Base-by-base conservation (phyloP, 2,329 filamentous ascomycete species). In the Colletotrichum sp. region DNA sequence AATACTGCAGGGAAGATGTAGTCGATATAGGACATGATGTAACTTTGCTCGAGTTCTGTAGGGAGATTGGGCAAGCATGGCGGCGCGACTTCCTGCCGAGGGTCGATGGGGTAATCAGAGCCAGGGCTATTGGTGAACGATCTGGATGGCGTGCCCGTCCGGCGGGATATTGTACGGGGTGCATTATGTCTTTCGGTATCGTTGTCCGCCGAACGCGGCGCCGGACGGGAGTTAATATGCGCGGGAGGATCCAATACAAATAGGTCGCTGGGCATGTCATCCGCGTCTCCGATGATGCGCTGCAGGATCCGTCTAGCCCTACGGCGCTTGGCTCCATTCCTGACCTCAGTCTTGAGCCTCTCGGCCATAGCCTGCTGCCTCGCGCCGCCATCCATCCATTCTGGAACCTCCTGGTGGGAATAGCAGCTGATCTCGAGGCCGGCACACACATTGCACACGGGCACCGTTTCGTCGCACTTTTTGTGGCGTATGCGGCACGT, bases 401-500 rank as follows among this genome's bases (percentile, higher is more conserved):
- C 86, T 13, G 89, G 89, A 78, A 88, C 90, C 24, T 83, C 81
- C 4, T 87, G 83, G 72, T 82, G 81, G 76, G 87, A 90, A 70
- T 89, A 80, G 78, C 90, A 92, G n/a, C 85, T 86, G 70, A 92
- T 91, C 62, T 88, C 84, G 18, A 92, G 85, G 1, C 82, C 79
- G 16, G 81, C 78, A 80, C 90, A 92, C 51, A 79, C 82, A 6
- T 84, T 82, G 79, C 90, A 92, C 12, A 85, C 78, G 5, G 90
- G 89, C 4, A 83, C 85, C 21, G 77, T 82, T 77, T 90, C 88
- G 75, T 91, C 88, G 78, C 90, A 92, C 78, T 90, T 91, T 78
- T 92, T 92, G 76, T 88, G 88, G n/a, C 90, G 87, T 9, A 91
- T 83, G 29, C 89, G 86, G 78, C 90, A 92, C 5, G 89, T 91